These are phyloP conservation scores for Penicillium sp. DNA, from an alignment of 2,329 filamentous ascomycete species.

Conservation along the genomic window DNA sequence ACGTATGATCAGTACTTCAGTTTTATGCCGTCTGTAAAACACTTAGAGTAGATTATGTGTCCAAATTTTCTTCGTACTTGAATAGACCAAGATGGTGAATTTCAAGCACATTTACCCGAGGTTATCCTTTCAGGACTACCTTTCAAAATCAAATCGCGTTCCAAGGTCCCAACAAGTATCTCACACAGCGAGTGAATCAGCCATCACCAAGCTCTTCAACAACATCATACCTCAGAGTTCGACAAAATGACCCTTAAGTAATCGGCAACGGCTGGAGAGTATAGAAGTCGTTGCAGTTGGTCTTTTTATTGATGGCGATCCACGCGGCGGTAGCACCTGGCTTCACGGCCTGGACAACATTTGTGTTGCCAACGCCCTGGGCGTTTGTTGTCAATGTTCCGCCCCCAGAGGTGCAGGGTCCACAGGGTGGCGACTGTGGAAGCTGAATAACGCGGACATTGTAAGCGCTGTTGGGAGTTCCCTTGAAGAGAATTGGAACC, in stretches of 20 bases:
- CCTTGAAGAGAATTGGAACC: background rate
- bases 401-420: background rate
- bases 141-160: too few species aligned
- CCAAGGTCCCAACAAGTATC: too few species aligned
- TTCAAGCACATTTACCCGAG: too few species aligned
- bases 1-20: too few species aligned
- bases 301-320: background rate
- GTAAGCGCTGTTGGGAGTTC: constrained; percentile 1
- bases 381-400: background rate
- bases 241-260: background rate
- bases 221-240: too few species aligned
- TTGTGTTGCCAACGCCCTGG: background rate
- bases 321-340: background rate
- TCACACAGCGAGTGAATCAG: too few species aligned
- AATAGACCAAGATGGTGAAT: too few species aligned
- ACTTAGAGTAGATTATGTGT: too few species aligned
- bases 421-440: background rate
- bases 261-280: background rate
- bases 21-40: too few species aligned
- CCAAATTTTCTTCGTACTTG: too few species aligned
- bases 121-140: too few species aligned
- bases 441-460: constrained; percentile 2
- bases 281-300: background rate
- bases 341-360: background rate
- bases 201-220: too few species aligned